Evolutionary conservation across 495 filamentous ascomycete genomes (phyloP), one percentile per base, ranked within the genome.

Genomic region (Penicillium paxilli): DNA sequence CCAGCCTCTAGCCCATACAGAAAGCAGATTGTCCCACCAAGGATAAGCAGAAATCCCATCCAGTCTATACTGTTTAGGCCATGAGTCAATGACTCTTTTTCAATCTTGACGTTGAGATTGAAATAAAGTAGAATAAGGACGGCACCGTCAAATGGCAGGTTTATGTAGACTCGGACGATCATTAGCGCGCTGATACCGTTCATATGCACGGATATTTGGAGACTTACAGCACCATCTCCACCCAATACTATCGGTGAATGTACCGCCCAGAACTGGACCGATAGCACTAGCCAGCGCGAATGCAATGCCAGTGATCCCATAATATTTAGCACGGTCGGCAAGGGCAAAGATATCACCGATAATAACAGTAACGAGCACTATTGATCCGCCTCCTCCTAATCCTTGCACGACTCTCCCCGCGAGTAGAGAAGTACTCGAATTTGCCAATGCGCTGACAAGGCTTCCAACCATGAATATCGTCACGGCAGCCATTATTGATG

Each of bases 321-420:
- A 80, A 58, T 87, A 87, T 58, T 82, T 71, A 0, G 83, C 81
- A 12, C 84, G 82, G 22, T 85, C 35, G 5, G 35, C 35, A 5
- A 38, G 35, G 52, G 83, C 86, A 71, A 93, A 92, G 44, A 93
- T 61, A 72, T 96, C 91, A 6, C 83, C 83, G 50, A 96, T 91
- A 57, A 79, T 83, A 44, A 95, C 91, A 62, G 93, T 92, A 20
- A 88, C 87, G 58, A 96, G 67, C 19, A 89, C 85, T n/a, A 93
- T 78, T 40, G 92, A 79, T 1, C 91, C 92, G 46, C 91, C 92
- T 24, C 87, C 89, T 4, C 91, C 91, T 10, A 87, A 68, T 42
- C 92, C 91, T 67, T 96, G 91, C 38, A 96, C 73, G 1, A 86
- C 86, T 66, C 92, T 68, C 10, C 86, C 89, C 0, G 81, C 82